Conservation (phyloP, 495 filamentous ascomycete genomes). For the Bryoglossum gracile region DNA sequence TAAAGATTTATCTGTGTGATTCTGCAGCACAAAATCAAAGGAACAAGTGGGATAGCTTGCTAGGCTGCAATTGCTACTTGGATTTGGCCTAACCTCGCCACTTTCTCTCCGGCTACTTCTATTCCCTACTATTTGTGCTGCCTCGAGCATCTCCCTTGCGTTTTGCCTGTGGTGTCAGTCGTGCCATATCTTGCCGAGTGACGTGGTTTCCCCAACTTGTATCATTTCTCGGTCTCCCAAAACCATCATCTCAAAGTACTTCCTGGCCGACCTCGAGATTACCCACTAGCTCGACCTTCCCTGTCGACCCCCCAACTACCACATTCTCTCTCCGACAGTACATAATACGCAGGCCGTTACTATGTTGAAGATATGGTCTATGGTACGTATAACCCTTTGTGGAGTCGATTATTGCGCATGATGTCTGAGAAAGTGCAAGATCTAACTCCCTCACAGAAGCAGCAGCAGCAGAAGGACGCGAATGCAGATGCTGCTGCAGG, state of each 20-base stretch:
- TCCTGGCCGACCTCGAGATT: background rate
- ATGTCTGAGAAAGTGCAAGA: too few relatives aligned
- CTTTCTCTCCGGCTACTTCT: too few relatives aligned
- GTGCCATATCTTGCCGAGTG: background rate
- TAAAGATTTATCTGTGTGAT: too few relatives aligned
- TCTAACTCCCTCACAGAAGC: slow-evolving; percentile 66
- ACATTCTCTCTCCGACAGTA: background rate
- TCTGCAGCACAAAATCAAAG: too few relatives aligned
- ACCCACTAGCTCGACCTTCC: background rate
- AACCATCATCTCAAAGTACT: too few relatives aligned
- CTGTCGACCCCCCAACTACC: background rate
- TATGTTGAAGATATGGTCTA: slow-evolving; percentile 99
- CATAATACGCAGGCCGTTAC: slow-evolving; percentile 32
- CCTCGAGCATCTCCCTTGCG: too few relatives aligned
- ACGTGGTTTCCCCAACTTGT: slow-evolving; percentile 1
- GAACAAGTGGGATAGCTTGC: too few relatives aligned
- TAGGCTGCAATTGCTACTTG: too few relatives aligned
- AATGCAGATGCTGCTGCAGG: slow-evolving; percentile 59
- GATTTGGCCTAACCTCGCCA: too few relatives aligned
- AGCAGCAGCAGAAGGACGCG: slow-evolving; percentile 90
- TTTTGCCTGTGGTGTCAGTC: too few relatives aligned
- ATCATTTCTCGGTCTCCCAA: background rate
- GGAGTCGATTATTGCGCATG: too few relatives aligned
- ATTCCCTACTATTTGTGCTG: too few relatives aligned
- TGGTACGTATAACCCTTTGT: slow-evolving; percentile 51